Evolutionary conservation across 768 basidiomycete genomes (phyloP), one percentile per base, ranked within the genome.

Genomic region (Coprinopsis marcescibilis): DNA sequence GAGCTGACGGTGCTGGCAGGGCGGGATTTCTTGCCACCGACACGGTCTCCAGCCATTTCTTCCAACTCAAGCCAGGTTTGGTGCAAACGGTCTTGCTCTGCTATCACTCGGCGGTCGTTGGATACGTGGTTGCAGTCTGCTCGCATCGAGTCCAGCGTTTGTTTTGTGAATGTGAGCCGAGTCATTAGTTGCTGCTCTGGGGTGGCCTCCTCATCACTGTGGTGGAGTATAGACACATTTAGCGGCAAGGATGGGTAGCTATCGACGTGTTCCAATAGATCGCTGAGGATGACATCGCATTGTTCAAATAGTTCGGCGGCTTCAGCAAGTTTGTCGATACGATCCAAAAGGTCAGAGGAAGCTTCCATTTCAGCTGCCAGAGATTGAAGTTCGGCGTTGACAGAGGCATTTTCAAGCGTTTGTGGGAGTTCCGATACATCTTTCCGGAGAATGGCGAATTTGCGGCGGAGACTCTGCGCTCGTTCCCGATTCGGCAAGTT

Each of bases 211-310:
- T 51, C 11, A 67, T 61, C 26, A 70, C 67, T 48, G 43, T 26
- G 37, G 29, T 65, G 50, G 52, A 79, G 69, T 63, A 19, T 8
- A 80, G 77, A 70, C 25, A 82, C 59, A 2, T 73, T 63, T 3
- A 74, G 70, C 3, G 82, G 83, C 25, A 69, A 60, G 2, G 77
- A 73, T 7, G 90, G 89, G 57, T 81, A 91, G 55, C 85, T 89
- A 60, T 94, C 90, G 45, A 91, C 72, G 56, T 91, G 87, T 56
- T 91, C 87, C 37, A 94, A 67, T 3, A 93, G 70, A 60, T 92
- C 88, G 55, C 90, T 93, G 35, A 92, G 69, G 17, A 81, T 78
- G n/a, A 71, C 66, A 59, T 94, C 90, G 54, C 87, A 89, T 15
- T 60, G 58, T 21, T 70, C 69, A 7, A 84, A 60, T 27, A 67